phyloP scores from a whole-genome alignment of 768 basidiomycete species.

The Naematelia encephala region DNA sequence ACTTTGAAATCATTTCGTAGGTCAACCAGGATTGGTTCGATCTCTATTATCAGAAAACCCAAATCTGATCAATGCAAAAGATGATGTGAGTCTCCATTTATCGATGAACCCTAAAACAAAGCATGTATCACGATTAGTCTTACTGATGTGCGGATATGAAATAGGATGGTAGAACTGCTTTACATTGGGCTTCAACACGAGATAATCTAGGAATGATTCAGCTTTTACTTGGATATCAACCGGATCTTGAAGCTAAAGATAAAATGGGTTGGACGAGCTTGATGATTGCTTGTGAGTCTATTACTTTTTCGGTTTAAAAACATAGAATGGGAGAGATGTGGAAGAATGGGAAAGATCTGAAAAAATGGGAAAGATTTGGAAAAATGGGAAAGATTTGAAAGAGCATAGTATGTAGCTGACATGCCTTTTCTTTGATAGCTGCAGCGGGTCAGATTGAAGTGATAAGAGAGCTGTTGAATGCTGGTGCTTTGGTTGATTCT shows the following conservation, averaged over 20 bases:
- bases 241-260: slow-evolving; percentile 47
- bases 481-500: slow-evolving; percentile 46
- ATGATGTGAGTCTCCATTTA: slow-evolving; percentile 38
- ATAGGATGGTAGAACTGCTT: slow-evolving; percentile 50
- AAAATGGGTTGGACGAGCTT: slow-evolving; percentile 49
- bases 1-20: slow-evolving; percentile 17
- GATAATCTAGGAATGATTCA: slow-evolving; percentile 40
- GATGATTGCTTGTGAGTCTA: slow-evolving; percentile 50
- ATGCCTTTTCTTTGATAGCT: no score
- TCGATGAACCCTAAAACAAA: background rate
- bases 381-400: no score
- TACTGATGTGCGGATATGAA: no score
- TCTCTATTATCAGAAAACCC: slow-evolving; percentile 44
- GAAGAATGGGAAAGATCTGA: no score
- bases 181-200: slow-evolving; percentile 51
- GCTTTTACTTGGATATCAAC: slow-evolving; percentile 35
- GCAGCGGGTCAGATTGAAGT: slow-evolving; percentile 45
- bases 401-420: background rate
- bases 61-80: slow-evolving; percentile 42
- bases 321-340: no score
- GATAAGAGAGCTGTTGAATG: slow-evolving; percentile 44
- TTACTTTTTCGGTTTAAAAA: no score
- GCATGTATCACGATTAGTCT: no score
- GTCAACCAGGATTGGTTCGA: slow-evolving; percentile 48
- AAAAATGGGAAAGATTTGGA: no score